phyloP scores from a whole-genome alignment of 2,329 filamentous ascomycete genomes.

The Magnaporthiopsis poae region DNA sequence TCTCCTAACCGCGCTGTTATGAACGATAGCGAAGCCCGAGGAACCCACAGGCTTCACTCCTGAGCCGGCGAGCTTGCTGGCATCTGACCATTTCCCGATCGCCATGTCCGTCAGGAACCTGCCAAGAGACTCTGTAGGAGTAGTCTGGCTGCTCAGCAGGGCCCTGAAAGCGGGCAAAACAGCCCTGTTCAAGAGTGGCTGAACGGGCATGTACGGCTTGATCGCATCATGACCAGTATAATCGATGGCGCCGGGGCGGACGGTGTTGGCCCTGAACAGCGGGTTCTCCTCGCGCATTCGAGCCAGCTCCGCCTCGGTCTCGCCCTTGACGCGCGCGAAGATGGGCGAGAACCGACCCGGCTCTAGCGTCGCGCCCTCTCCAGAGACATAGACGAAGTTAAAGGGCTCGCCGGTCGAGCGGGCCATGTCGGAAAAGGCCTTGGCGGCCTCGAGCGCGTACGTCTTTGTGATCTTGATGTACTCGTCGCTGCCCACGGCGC shows the following conservation, averaged over 20 bases:
- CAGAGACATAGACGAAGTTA: slow-evolving; percentile 63
- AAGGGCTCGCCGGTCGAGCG: slow-evolving; percentile 34
- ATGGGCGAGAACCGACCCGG: slow-evolving; percentile 46
- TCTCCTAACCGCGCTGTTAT: slow-evolving; percentile 26
- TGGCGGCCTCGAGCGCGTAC: slow-evolving; percentile 54
- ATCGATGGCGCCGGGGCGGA: slow-evolving; percentile 54
- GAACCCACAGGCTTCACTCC: slow-evolving; percentile 25
- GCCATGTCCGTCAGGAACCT: slow-evolving; percentile 35
- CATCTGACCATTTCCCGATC: slow-evolving; percentile 26
- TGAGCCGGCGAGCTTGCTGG: slow-evolving; percentile 15
- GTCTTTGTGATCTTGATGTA: slow-evolving; percentile 60
- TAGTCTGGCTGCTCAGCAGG: slow-evolving; percentile 18
- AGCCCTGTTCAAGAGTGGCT: slow-evolving; percentile 13
- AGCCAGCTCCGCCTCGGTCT: slow-evolving; percentile 51
- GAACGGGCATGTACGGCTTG: slow-evolving; percentile 30
- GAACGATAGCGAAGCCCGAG: slow-evolving; percentile 23
- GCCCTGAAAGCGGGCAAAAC: slow-evolving; percentile 20
- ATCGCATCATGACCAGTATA: slow-evolving; percentile 29
- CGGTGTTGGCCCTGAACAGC: slow-evolving; percentile 42
- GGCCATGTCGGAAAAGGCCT: slow-evolving; percentile 37
- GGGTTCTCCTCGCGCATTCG: slow-evolving; percentile 35
- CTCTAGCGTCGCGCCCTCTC: slow-evolving; percentile 46
- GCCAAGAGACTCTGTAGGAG: slow-evolving; percentile 36
- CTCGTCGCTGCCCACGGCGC: slow-evolving; percentile 46
- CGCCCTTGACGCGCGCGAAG: slow-evolving; percentile 58